Evolutionary conservation across 164 flowering plant species (phyloP), one percentile per base, ranked within the genome.

Genomic region (Sedum album): DNA sequence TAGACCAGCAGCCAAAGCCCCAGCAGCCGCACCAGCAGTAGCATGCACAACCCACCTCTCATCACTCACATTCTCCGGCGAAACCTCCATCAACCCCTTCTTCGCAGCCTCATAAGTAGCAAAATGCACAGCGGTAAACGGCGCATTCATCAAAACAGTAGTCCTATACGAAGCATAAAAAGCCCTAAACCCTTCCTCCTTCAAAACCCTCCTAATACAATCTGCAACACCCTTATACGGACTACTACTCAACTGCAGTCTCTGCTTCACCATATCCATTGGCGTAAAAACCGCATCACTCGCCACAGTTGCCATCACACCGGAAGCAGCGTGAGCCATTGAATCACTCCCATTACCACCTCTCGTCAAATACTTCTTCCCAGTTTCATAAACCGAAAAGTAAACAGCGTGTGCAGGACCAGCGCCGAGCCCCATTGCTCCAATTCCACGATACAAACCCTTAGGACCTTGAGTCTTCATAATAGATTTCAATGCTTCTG

Each of bases 341-440:
- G 86, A 20, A 26, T 79, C 78, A 66, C 77, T 77, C 6, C 78
- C 79, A 35, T 76, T 79, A 11, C 71, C 82, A 1, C 74, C 81
- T 1, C 75, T 74, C 14, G 82, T 77, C 20, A 87, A 75, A 25
- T 4, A 67, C 76, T 79, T 70, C 81, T 87, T 85, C 31, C 80
- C 81, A 1, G 33, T 2, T 68, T 89, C 93, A 31, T 88, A 90
- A 20, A 84, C 84, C 5, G 93, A 81, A 71, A 90, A 90, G 60
- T 86, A 86, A 20, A 84, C 90, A 21, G 96, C 96, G 75, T 88
- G 93, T 1, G 93, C 91, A 0, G 96, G 96, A 1, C 93, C 96
- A 20, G 96, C 96, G 17, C 93, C 91, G 15, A 90, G 81, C 0
- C 85, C 94, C 88, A 88, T 88, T 14, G 96, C 91, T 2, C 77